phyloP scores from a whole-genome alignment of 805 yeast species.

The Candida koratica region DNA sequence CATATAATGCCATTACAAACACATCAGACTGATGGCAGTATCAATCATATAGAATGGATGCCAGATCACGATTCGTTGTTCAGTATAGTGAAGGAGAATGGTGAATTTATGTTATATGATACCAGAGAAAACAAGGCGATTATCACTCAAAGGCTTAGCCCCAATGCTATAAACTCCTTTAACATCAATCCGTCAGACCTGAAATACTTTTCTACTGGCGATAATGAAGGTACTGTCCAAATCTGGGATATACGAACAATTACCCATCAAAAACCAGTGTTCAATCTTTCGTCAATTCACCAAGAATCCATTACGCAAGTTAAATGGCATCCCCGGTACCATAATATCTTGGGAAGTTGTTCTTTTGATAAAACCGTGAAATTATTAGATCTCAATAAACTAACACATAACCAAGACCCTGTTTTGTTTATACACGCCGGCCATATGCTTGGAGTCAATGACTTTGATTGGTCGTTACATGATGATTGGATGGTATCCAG shows the following conservation, averaged over 20 bases:
- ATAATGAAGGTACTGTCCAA: conserved; percentile 49
- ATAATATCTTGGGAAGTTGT: conserved; percentile 57
- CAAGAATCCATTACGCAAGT: conserved; percentile 56
- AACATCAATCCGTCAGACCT: conserved; percentile 56
- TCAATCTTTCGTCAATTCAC: conserved; percentile 24
- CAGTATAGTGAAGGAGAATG: conserved; percentile 65
- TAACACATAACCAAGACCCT: conserved; percentile 16
- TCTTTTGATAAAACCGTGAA: conserved; percentile 63
- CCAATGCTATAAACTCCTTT: conserved; percentile 50
- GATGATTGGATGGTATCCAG: conserved; percentile 69
- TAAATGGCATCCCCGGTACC: conserved; percentile 65
- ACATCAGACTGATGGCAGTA: conserved; percentile 33
- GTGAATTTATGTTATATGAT: conserved; percentile 50
- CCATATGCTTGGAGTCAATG: conserved; percentile 83
- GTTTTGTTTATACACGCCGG: conserved; percentile 74
- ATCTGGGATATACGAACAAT: conserved; percentile 63
- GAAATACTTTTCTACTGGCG: conserved; percentile 64
- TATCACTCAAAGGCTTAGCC: conserved; percentile 11
- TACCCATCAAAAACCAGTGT: conserved; percentile 1
- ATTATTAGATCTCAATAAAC: conserved; percentile 50
- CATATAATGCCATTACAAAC: conserved; percentile 1
- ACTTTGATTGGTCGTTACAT: conserved; percentile 75
- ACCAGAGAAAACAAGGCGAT: conserved; percentile 29
- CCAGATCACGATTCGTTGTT: conserved; percentile 58
- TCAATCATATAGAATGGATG: conserved; percentile 72